phyloP scores from a whole-genome alignment of 2,329 filamentous ascomycete genomes.

The Trichoderma lentiforme region DNA sequence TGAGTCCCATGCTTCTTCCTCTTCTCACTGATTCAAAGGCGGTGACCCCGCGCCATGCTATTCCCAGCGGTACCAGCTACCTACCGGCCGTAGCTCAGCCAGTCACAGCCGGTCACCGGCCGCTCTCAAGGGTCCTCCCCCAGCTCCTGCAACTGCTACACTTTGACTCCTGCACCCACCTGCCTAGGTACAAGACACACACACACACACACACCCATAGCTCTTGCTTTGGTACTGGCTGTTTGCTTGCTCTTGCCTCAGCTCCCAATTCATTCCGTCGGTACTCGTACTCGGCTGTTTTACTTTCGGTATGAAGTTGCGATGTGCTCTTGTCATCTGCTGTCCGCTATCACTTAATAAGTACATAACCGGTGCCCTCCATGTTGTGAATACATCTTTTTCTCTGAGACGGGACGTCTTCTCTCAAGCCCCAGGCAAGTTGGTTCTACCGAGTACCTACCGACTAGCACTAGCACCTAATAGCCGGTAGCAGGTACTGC shows the following conservation, averaged over 20 bases:
- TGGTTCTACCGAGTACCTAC: background rate
- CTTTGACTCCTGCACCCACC: background rate
- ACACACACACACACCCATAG: background rate
- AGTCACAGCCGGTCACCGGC: background rate
- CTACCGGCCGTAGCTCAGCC: background rate
- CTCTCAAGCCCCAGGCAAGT: background rate
- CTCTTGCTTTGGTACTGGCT: background rate
- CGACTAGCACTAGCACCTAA: too few relatives aligned
- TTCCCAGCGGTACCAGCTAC: background rate
- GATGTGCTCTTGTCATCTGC: background rate
- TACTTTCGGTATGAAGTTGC: background rate
- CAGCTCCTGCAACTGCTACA: background rate
- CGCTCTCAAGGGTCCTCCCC: background rate
- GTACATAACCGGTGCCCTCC: background rate
- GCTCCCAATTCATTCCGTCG: background rate
- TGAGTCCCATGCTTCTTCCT: background rate
- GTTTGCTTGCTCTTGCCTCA: background rate
- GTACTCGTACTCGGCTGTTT: too few relatives aligned
- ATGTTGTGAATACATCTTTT: background rate
- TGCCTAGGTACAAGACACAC: background rate
- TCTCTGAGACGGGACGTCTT: background rate
- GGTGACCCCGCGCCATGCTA: constrained; percentile 6
- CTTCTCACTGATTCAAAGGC: background rate
- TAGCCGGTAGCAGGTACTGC: too few relatives aligned
- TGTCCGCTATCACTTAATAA: background rate